A percentile compares a stretch with the other conserved stretches of the same genome.
phyloP scores from a whole-genome alignment of 129 eudicot genomes.

The Ambrosia trifida region DNA sequence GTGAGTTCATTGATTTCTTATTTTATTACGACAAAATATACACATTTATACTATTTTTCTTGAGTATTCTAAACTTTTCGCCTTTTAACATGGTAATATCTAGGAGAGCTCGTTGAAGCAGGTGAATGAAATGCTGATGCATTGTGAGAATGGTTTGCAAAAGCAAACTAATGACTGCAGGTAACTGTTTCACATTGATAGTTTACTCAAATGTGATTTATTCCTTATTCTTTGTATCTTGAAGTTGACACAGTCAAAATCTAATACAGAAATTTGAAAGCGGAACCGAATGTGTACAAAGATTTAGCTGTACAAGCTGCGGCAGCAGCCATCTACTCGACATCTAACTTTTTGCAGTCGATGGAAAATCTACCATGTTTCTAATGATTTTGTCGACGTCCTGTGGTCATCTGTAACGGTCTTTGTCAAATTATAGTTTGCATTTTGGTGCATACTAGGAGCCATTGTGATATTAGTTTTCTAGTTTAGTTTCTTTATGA shows the following conservation, averaged over 20 bases:
- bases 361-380: constrained; percentile 66
- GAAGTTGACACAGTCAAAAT: no score
- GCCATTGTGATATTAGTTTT: constrained; percentile 16
- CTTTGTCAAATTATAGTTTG: constrained; percentile 34
- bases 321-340: constrained; percentile 89
- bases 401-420: constrained; percentile 17
- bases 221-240: no score
- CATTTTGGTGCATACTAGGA: constrained; percentile 29
- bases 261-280: constrained; percentile 45
- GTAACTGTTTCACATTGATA: no score
- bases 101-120: constrained; percentile 84
- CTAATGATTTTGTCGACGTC: constrained; percentile 23
- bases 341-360: constrained; percentile 66
- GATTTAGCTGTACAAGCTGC: constrained; percentile 75
- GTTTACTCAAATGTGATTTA: no score
- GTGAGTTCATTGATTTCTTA: constrained; percentile 40
- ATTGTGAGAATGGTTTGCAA: constrained; percentile 64
- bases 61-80: not conserved
- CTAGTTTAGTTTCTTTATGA: constrained; percentile 14
- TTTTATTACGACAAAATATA: not conserved
- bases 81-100: constrained; percentile 6
- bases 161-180: constrained; percentile 44
- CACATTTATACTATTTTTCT: not conserved
- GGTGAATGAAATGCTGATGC: constrained; percentile 76
- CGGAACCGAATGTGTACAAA: constrained; percentile 42